phyloP scores from a whole-genome alignment of 371 early-diverging fungal genomes.

The Rhizopus stolonifer region DNA sequence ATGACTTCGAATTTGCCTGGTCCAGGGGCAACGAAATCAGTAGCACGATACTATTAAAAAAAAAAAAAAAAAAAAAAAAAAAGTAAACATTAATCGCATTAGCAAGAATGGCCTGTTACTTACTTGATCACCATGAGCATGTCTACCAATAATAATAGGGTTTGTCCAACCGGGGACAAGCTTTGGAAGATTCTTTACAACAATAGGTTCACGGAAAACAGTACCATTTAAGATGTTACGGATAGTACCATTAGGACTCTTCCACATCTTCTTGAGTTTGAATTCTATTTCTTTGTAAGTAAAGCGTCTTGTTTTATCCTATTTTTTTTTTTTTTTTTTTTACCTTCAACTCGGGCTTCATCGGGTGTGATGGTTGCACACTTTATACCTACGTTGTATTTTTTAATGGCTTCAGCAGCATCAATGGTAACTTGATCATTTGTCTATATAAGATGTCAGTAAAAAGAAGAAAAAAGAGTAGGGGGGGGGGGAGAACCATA shows the following conservation, averaged over 20 bases:
- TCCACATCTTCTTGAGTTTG: slow-evolving; percentile 95
- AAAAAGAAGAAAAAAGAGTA: neutral
- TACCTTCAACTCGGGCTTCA: slow-evolving; percentile 89
- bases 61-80: no score
- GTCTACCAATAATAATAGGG: slow-evolving; percentile 95
- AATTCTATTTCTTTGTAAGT: slow-evolving; percentile 63
- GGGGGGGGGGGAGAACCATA: no score
- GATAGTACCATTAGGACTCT: slow-evolving; percentile 96
- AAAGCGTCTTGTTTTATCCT: neutral
- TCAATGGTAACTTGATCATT: slow-evolving; percentile 95
- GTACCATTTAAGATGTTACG: slow-evolving; percentile 96
- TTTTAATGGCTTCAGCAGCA: slow-evolving; percentile 94
- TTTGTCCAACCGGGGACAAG: slow-evolving; percentile 94
- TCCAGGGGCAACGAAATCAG: slow-evolving; percentile 87
- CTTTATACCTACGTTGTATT: slow-evolving; percentile 98
- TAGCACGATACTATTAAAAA: slow-evolving; percentile 84
- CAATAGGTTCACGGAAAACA: slow-evolving; percentile 97
- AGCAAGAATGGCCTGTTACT: slow-evolving; percentile 2
- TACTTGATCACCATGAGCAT: slow-evolving; percentile 96
- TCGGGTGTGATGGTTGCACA: slow-evolving; percentile 99
- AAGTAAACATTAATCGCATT: neutral
- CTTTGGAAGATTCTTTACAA: slow-evolving; percentile 85
- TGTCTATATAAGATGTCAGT: slow-evolving; percentile 58
- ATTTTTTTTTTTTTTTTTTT: neutral
- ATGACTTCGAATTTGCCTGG: slow-evolving; percentile 89